Base-by-base conservation (phyloP, 306 rosid species). In the Dicorynia guianensis region DNA sequence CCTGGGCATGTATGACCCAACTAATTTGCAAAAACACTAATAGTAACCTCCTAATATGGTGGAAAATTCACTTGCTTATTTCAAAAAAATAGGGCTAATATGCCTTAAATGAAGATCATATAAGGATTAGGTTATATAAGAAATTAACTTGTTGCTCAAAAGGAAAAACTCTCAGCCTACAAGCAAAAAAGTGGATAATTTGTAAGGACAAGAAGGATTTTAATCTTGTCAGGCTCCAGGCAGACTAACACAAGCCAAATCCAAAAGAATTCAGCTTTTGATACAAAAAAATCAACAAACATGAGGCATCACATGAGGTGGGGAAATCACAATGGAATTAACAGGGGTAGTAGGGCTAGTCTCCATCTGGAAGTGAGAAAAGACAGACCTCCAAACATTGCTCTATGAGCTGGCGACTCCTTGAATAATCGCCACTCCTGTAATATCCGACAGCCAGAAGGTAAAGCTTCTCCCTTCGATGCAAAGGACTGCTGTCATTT, bases 401-500 rank as follows among this genome's bases (percentile, higher is more conserved):
- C 44, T 78, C 97, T 75, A 91, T 44, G 71, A 91, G 89, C 56
- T 85, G 86, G 74, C 96, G 83, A 76, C 98, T 85, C 88, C 87
- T 88, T 1, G 80, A 48, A 81, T 76, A 83, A 53, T 90, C 89
- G 47, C 82, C 87, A 78, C 85, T 84, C 84, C 98, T 83, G 87
- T 90, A 91, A 79, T 87, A 84, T 72, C 98, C 97, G 84, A 94
- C 94, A 44, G 93, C 93, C 68, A 94, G 90, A 64, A 91, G 98
- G 81, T 94, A 94, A 25, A 90, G 78, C 82, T 77, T 90, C 88
- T 94, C 96, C 83, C 97, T 88, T 80, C 67, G 63, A 49, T 88
- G 85, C 83, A 76, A 74, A 74, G 94, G 89, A 69, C 71, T 79
- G 67, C 6, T 74, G 47, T 70, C 67, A 71, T 76, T 81, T 56